Conservation (phyloP, 1,284 basidiomycete species). For the Vanrija sp. region DNA sequence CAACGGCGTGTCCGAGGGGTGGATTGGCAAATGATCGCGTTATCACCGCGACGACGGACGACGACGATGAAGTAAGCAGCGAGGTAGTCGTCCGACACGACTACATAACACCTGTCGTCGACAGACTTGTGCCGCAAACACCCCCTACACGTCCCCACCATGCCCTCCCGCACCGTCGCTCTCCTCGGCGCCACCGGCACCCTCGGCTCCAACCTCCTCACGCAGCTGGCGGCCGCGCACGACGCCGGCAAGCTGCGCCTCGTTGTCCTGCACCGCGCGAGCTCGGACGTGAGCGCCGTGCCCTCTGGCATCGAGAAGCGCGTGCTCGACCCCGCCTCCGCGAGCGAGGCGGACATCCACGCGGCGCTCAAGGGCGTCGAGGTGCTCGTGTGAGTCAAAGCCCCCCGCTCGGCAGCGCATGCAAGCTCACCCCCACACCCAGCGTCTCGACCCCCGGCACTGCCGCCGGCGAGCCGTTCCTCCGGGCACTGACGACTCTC, state of each 20-base stretch:
- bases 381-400: constrained; percentile 1
- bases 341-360: not conserved
- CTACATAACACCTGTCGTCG: too few relatives aligned
- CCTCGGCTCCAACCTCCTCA: constrained; percentile 4
- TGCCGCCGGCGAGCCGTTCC: not conserved
- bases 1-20: too few relatives aligned
- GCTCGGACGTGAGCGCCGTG: not conserved
- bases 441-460: not conserved
- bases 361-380: constrained; percentile 1
- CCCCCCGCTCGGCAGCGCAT: too few relatives aligned
- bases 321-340: constrained; percentile 1
- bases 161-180: constrained; percentile 1
- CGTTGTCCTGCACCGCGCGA: constrained; percentile 2
- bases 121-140: too few relatives aligned
- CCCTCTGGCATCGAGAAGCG: constrained; percentile 5
- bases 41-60: too few relatives aligned
- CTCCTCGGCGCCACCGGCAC: constrained; percentile 5
- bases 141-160: too few relatives aligned
- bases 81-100: too few relatives aligned
- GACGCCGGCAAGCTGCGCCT: not conserved
- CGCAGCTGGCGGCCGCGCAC: not conserved
- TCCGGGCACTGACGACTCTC: not conserved
- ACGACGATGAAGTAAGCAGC: too few relatives aligned
- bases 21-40: too few relatives aligned
- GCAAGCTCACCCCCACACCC: too few relatives aligned